A percentile compares a stretch with the other conserved stretches of the same genome.
These are phyloP conservation scores for Prasinococcaceae sp. DNA, from an alignment of 139 green algal genomes.

Conservation along the genomic window DNA sequence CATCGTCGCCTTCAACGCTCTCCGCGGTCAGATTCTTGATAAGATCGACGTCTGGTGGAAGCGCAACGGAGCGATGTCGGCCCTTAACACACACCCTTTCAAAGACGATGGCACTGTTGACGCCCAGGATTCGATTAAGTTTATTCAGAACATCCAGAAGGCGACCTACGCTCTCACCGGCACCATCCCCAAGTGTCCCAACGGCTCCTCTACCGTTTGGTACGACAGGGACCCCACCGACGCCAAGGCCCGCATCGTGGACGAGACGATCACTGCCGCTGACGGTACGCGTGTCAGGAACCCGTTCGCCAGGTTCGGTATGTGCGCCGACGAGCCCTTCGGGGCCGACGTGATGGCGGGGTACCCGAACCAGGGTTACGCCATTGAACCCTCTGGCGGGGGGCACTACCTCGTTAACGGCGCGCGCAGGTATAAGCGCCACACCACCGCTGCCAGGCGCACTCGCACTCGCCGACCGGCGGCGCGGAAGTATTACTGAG, in stretches of 20 bases:
- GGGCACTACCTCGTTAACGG: too few species aligned
- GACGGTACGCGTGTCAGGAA: not conserved
- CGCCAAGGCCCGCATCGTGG: not conserved
- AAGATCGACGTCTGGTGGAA: not conserved
- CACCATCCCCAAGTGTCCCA: not conserved
- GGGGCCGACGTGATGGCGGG: too few species aligned
- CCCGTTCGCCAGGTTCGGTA: too few species aligned
- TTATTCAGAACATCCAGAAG: not conserved
- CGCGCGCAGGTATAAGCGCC: too few species aligned
- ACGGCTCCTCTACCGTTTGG: not conserved
- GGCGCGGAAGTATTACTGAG: too few species aligned
- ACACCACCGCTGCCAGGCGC: too few species aligned
- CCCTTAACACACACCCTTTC: too few species aligned
- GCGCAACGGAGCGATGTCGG: not conserved
- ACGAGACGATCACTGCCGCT: not conserved
- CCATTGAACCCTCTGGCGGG: too few species aligned
- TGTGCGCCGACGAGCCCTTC: too few species aligned
- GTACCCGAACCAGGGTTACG: too few species aligned
- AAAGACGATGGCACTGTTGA: not conserved
- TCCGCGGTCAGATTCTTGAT: not conserved
- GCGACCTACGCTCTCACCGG: not conserved
- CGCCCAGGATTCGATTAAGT: not conserved
- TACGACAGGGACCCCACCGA: not conserved
- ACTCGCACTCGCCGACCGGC: too few species aligned
- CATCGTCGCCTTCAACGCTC: not conserved